phyloP scores from a whole-genome alignment of 495 filamentous ascomycete genomes.

The Aspergillus nidulans region DNA sequence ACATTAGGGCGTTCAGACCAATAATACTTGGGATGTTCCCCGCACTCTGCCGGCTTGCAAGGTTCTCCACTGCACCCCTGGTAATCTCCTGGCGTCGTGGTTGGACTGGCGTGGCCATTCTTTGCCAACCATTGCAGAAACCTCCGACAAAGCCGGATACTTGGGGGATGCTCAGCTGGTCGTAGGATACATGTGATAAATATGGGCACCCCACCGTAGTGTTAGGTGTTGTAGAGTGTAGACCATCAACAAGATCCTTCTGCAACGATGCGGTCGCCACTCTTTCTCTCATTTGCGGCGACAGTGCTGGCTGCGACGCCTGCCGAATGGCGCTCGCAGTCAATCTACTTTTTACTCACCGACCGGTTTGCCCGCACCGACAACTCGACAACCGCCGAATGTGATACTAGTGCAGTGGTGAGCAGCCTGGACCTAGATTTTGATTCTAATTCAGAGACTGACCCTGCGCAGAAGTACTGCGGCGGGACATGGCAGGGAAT shows the following conservation, averaged over 20 bases:
- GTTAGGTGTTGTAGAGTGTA: neutral
- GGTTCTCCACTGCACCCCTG: neutral
- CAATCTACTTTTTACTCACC: slow-evolving; percentile 71
- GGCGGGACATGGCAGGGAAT: slow-evolving; percentile 74
- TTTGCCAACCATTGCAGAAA: neutral
- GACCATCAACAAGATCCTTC: neutral
- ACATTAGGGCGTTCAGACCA: neutral
- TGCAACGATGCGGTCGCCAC: neutral
- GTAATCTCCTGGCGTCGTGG: neutral
- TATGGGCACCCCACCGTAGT: neutral
- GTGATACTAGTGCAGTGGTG: slow-evolving; percentile 41
- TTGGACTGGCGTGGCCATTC: neutral
- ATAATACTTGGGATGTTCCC: neutral
- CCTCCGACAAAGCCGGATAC: neutral
- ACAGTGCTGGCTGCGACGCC: slow-evolving; percentile 36
- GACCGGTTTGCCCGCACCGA: slow-evolving; percentile 70
- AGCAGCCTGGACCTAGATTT: neutral
- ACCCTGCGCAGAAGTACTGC: slow-evolving; percentile 51
- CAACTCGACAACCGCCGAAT: slow-evolving; percentile 54
- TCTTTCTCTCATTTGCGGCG: slow-evolving; percentile 21
- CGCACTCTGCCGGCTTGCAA: neutral
- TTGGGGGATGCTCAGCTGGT: neutral
- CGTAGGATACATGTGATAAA: too few relatives aligned
- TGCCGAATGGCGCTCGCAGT: slow-evolving; percentile 57
- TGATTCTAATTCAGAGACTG: neutral